Evolutionary conservation across 2,329 filamentous ascomycete species (phyloP), one percentile per base, ranked within the genome.

Genomic region (Fusarium sp.): DNA sequence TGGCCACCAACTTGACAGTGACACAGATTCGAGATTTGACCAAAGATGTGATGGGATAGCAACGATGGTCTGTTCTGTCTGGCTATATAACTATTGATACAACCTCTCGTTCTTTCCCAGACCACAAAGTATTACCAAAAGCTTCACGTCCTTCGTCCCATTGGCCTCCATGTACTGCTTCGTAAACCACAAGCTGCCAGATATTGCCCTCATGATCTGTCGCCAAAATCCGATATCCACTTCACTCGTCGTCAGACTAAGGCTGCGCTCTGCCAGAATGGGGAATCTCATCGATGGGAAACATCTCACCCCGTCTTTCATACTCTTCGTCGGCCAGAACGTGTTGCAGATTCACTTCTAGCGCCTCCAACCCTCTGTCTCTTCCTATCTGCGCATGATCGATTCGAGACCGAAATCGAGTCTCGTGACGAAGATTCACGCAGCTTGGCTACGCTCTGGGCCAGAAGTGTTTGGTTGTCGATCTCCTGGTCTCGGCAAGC

Each of bases 401-500:
- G 26, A 22, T 26, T 22, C 4, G 26, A 22, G 12, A 22, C 20
- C 26, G 12, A 47, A 14, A 9, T 14, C 5, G 26, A 5, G 9
- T 22, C 20, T 31, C 16, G 9, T 7, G 28, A n/a, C 3, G 11
- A 51, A 10, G n/a, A 15, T 10, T 24, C 11, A 1, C 11, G 22
- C 30, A 14, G 6, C 16, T 24, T 14, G 12, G 47, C 22, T 15
- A 3, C 12, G n/a, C 30, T 51, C 2, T 51, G 28, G 4, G 6
- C 7, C 28, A 24, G 5, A 0, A 51, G 16, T 2, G 16, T 7
- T 0, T 51, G 16, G 4, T 51, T 51, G 4, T 51, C 47, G 1
- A 51, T 51, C n/a, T 51, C 22, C 1, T 51, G 28, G 4, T 35
- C 47, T 14, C 28, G 15, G 7, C 12, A 51, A 33, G 47, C 47